These are phyloP conservation scores for Aschersonia sp. DNA, from an alignment of 2,329 filamentous ascomycete species.

Conservation along the genomic window DNA sequence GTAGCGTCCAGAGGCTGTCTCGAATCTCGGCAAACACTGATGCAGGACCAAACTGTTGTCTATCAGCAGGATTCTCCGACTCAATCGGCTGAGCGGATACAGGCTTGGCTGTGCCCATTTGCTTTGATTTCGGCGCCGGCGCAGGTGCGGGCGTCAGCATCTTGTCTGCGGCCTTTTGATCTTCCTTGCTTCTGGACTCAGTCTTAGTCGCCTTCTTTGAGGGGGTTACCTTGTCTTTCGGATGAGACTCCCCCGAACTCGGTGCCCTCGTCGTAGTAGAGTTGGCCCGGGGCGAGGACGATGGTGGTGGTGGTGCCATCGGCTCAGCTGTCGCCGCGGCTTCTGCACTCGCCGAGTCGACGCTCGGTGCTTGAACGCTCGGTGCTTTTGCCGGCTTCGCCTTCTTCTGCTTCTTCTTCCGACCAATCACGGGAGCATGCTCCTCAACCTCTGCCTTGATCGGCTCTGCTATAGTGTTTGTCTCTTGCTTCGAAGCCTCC, in stretches of 20 bases:
- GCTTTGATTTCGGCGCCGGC: neutral
- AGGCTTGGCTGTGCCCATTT: conserved; percentile 7
- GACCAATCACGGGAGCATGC: conserved; percentile 58
- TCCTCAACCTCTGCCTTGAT: conserved; percentile 38
- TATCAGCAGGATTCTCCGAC: conserved; percentile 12
- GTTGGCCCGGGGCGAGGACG: too few relatives aligned
- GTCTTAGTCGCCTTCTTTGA: conserved; percentile 13
- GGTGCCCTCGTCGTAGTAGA: neutral
- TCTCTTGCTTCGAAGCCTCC: conserved; percentile 51
- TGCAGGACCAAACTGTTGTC: conserved; percentile 15
- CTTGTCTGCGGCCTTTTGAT: conserved; percentile 1
- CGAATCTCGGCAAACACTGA: conserved; percentile 22
- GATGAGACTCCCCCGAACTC: conserved; percentile 7
- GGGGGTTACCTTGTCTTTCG: conserved; percentile 14
- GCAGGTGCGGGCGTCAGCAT: conserved; percentile 1
- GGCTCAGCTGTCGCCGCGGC: neutral
- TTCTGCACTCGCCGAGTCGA: neutral
- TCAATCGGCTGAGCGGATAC: conserved; percentile 7
- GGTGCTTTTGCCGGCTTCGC: conserved; percentile 31
- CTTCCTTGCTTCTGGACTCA: conserved; percentile 12
- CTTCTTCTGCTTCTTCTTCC: conserved; percentile 80
- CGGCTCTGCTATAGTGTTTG: conserved; percentile 34
- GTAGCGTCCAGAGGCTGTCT: conserved; percentile 16
- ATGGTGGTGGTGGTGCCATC: neutral
- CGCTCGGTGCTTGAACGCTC: conserved; percentile 4